phyloP scores from a whole-genome alignment of 352 stramenopile species.

The Globisporangium rhizosaccharum region DNA sequence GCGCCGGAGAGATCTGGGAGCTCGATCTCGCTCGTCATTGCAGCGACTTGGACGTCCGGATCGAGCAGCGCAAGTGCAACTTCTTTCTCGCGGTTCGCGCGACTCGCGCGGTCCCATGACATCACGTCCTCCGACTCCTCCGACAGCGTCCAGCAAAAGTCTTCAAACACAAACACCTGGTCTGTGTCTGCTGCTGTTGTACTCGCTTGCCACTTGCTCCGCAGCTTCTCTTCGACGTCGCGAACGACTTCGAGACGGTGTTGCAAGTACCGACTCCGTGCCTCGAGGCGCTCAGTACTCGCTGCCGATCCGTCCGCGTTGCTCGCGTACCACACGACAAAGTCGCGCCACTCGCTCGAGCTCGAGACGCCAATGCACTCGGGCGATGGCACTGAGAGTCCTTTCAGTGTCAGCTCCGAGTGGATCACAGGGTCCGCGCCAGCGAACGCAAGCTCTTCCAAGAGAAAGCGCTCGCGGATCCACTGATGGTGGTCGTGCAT shows the following conservation, averaged over 20 bases:
- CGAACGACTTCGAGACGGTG: slow-evolving; percentile 22
- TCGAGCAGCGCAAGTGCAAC: slow-evolving; percentile 49
- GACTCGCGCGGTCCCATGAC: slow-evolving; percentile 37
- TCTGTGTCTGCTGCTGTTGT: too few relatives aligned
- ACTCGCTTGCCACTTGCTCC: slow-evolving; percentile 8
- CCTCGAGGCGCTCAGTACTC: slow-evolving; percentile 26
- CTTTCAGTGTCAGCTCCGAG: slow-evolving; percentile 27
- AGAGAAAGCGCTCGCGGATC: slow-evolving; percentile 48
- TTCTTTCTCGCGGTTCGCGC: slow-evolving; percentile 37
- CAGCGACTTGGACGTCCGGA: slow-evolving; percentile 50
- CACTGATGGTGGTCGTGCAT: slow-evolving; percentile 32
- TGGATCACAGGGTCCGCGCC: slow-evolving; percentile 34
- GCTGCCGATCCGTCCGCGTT: slow-evolving; percentile 12
- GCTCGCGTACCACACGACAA: slow-evolving; percentile 52
- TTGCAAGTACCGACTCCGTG: slow-evolving; percentile 31
- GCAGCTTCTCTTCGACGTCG: slow-evolving; percentile 27
- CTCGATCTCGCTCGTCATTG: slow-evolving; percentile 48
- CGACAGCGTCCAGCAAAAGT: slow-evolving; percentile 22
- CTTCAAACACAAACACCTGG: slow-evolving; percentile 49
- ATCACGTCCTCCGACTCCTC: slow-evolving; percentile 25
- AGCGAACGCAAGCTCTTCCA: slow-evolving; percentile 53
- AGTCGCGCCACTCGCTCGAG: slow-evolving; percentile 35
- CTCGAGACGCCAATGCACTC: slow-evolving; percentile 20
- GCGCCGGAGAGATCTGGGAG: slow-evolving; percentile 40
- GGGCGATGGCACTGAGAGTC: slow-evolving; percentile 19